These are phyloP conservation scores for Boletus rufocinnamomeus DNA, from an alignment of 768 basidiomycete species.

Conservation along the genomic window DNA sequence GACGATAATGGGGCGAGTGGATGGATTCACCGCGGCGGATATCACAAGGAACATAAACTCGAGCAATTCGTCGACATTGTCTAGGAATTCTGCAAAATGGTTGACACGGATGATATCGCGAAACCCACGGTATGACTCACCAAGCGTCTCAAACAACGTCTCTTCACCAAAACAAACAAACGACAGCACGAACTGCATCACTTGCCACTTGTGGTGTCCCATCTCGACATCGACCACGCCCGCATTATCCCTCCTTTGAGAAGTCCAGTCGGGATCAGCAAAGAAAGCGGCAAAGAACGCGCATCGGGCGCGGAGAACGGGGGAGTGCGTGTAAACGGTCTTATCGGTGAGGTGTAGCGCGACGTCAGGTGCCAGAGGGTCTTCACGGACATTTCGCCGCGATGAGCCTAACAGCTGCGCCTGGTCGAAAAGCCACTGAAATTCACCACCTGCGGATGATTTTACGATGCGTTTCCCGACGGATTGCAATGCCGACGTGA, in stretches of 20 bases:
- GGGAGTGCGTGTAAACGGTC: constrained; percentile 67
- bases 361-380: constrained; percentile 61
- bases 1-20: not conserved
- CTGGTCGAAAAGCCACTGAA: constrained; percentile 50
- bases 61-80: constrained; percentile 71
- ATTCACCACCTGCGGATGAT: constrained; percentile 51
- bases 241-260: constrained; percentile 50
- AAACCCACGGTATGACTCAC: constrained; percentile 40
- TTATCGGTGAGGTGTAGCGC: constrained; percentile 69
- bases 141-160: constrained; percentile 71
- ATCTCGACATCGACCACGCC: constrained; percentile 68
- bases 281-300: constrained; percentile 85
- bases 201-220: constrained; percentile 68
- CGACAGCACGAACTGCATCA: constrained; percentile 72
- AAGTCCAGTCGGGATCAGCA: constrained; percentile 80
- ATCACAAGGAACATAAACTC: constrained; percentile 89
- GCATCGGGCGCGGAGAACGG: constrained; percentile 78
- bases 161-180: constrained; percentile 77
- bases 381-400: constrained; percentile 8
- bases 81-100: constrained; percentile 52
- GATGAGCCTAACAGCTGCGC: constrained; percentile 12
- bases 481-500: constrained; percentile 57
- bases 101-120: constrained; percentile 4
- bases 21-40: constrained; percentile 68
- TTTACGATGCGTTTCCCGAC: constrained; percentile 56